Conservation (phyloP, 345 rosid genomes). For the Dimocarpus longan region DNA sequence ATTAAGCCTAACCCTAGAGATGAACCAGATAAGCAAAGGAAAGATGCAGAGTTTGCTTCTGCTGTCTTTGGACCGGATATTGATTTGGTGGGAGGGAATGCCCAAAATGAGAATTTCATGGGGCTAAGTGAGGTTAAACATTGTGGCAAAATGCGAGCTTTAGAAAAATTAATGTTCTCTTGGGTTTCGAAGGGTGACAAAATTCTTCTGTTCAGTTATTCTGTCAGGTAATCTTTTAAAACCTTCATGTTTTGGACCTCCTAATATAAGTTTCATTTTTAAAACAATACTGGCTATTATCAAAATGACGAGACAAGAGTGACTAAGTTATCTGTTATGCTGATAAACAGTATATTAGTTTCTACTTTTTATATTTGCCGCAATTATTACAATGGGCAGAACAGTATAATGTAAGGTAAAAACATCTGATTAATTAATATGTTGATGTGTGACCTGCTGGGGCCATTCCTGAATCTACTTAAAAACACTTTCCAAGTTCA, state of each 20-base stretch:
- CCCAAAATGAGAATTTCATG: conserved; percentile 77
- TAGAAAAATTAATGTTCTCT: conserved; percentile 78
- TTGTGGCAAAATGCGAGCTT: conserved; percentile 93
- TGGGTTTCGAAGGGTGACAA: conserved; percentile 91
- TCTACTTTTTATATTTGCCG: neutral
- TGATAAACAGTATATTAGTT: neutral
- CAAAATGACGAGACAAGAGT: too few species aligned
- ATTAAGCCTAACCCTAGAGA: conserved; percentile 93
- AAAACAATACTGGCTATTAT: neutral
- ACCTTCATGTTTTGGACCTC: neutral
- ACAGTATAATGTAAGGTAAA: neutral
- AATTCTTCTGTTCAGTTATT: conserved; percentile 90
- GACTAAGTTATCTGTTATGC: neutral
- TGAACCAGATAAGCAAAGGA: conserved; percentile 81
- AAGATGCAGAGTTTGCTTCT: conserved; percentile 85
- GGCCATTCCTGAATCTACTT: neutral
- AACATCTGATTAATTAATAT: neutral
- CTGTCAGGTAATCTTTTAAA: conserved; percentile 66
- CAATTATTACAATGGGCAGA: neutral
- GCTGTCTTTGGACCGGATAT: conserved; percentile 81
- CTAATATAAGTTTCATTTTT: neutral
- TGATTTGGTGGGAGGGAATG: conserved; percentile 77
- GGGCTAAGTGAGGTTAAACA: conserved; percentile 76
- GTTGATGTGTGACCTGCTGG: neutral
- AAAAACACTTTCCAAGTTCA: neutral